Evolutionary conservation across 2,329 filamentous ascomycete species (phyloP), one percentile per base, ranked within the genome.

Genomic region (Gliomastix tumulicola): DNA sequence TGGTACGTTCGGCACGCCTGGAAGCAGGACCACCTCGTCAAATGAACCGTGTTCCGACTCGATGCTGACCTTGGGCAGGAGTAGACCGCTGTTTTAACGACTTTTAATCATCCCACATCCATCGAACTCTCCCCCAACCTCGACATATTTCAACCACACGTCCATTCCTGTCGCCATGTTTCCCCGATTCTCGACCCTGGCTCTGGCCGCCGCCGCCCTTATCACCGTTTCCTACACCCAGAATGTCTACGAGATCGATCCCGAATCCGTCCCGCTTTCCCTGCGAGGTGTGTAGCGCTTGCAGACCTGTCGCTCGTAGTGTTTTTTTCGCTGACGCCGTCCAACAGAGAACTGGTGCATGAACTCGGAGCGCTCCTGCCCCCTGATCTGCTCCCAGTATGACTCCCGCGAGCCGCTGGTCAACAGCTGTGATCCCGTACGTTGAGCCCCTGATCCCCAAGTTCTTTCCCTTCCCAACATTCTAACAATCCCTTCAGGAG

Each of bases 391-490:
- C 69, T 61, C 76, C 35, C 80, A 88, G 47, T 55, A 53, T 12
- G 57, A 69, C 51, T 57, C 66, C 46, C 53, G 71, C 55, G 69
- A 63, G 31, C 76, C 72, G 21, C 43, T 66, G 31, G 58, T 66
- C 44, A 89, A 90, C 63, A 68, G 68, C 7, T 90, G 84, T 56
- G 71, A 88, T 54, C 50, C 81, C 34, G 77, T 83, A 71, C 39
- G 69, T 39, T 8, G 18, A 23, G n/a, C n/a, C n/a, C n/a, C n/a
- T n/a, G n/a, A n/a, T n/a, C 19, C 19, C 25, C 5, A 12, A 18
- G 17, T 10, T 10, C 13, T 17, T n/a, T n/a, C n/a, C 13, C 19
- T 34, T 41, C 16, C 12, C 9, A 21, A 17, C 21, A 12, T 25
- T 25, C 25, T 28, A 9, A 28, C 25, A 30, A 9, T 6, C 5